phyloP scores from a whole-genome alignment of 495 filamentous ascomycete species.

The Rostrohypoxylon terebratum region DNA sequence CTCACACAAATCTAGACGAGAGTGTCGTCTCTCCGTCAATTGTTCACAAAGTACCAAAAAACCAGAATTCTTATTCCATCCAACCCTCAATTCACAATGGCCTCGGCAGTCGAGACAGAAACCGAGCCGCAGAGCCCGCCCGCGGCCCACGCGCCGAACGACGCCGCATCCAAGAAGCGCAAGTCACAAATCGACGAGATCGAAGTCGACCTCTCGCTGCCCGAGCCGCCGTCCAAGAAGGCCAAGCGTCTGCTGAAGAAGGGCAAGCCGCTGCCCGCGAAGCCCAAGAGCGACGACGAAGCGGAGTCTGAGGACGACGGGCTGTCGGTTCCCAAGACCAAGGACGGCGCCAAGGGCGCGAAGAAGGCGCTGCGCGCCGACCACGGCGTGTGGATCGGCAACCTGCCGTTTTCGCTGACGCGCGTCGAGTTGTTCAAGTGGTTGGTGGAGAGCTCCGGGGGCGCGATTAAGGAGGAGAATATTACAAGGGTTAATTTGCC shows the following conservation, averaged over 20 bases:
- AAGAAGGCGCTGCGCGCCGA: conserved; percentile 74
- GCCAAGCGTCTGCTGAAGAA: conserved; percentile 84
- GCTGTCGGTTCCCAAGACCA: conserved; percentile 47
- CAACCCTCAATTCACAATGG: conserved; percentile 17
- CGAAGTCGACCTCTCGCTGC: conserved; percentile 86
- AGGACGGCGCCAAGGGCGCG: conserved; percentile 48
- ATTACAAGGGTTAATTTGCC: conserved; percentile 91
- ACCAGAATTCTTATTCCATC: neutral
- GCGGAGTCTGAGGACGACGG: conserved; percentile 51
- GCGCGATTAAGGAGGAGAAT: conserved; percentile 70
- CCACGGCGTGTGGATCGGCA: conserved; percentile 95
- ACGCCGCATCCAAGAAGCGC: conserved; percentile 69
- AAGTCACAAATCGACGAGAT: conserved; percentile 79
- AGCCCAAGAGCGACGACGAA: conserved; percentile 57
- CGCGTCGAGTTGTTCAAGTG: conserved; percentile 78
- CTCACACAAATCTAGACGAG: neutral
- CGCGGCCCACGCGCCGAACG: neutral
- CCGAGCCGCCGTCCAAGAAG: conserved; percentile 95
- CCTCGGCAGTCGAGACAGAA: conserved; percentile 19
- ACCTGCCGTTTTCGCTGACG: conserved; percentile 83
- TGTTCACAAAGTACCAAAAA: neutral
- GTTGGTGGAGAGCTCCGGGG: conserved; percentile 72
- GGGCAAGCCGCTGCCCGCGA: conserved; percentile 65
- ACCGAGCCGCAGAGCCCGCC: conserved; percentile 9
- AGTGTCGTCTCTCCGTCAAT: neutral